Evolutionary conservation across 2,329 filamentous ascomycete species (phyloP), one percentile per base, ranked within the genome.

Genomic region (Trichoderma cornu-damae): DNA sequence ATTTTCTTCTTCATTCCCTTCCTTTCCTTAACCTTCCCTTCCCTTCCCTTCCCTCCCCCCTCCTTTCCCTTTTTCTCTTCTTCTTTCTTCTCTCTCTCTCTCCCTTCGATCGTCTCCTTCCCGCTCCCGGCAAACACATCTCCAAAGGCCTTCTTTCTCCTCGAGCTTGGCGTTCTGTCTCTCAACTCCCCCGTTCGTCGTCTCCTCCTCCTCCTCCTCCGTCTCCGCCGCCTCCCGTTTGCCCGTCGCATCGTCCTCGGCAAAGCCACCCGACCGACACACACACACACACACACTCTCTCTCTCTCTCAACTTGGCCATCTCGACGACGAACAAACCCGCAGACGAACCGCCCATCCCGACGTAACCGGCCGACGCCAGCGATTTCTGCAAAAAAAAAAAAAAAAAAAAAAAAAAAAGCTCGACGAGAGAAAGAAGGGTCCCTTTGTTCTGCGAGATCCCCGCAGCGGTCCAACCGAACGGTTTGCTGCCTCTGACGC

Each of bases 61-160:
- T 65, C 64, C 63, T 63, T 66, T 61, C 64, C 61, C 63, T n/a
- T n/a, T n/a, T n/a, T n/a, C n/a, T n/a, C n/a, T n/a, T 64, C 64
- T 37, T 51, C 60, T 57, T 64, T 64, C 42, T 51, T 59, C 60
- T 63, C 58, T 53, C 66, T 64, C 66, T 68, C 66, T 64, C 66
- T 68, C 67, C 67, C 67, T 66, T 63, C 67, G 9, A 30, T 30
- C 28, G 61, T 63, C 61, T 66, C 63, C 60, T 68, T 66, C 65
- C 65, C 47, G 65, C 64, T 20, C 42, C 28, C 26, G 20, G 20
- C 46, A 30, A 24, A 63, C 66, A 61, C 64, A 47, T 49, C 58
- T 49, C 63, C 67, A 68, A 68, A 67, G 67, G 61, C 67, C 68
- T 68, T 71, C 68, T 68, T 68, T 67, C 67, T 69, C 68, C 66